These are phyloP conservation scores for Geranium incanum DNA, from an alignment of 441 rosid genomes.

Conservation along the genomic window DNA sequence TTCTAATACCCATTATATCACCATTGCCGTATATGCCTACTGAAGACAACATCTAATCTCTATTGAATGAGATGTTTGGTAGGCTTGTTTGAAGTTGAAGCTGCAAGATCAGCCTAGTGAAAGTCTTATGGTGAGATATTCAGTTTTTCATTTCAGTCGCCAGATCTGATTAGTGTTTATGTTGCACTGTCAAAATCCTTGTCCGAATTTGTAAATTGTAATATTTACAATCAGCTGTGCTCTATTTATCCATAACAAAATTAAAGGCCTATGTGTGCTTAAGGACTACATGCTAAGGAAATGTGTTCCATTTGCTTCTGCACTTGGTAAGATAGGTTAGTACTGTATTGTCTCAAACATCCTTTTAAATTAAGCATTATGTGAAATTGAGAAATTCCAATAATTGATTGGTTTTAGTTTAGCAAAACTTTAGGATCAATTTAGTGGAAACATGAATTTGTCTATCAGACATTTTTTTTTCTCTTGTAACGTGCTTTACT, in stretches of 20 bases:
- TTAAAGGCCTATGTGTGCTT: neutral
- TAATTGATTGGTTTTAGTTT: neutral
- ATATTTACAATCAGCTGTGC: neutral
- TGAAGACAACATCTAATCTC: neutral
- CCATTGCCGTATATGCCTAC: neutral
- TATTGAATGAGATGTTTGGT: neutral
- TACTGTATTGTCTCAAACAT: neutral
- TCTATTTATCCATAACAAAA: neutral
- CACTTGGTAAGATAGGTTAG: neutral
- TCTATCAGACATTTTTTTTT: neutral
- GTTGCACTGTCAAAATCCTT: neutral
- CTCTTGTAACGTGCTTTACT: neutral
- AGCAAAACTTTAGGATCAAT: neutral
- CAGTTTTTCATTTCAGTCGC: neutral
- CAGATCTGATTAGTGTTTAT: neutral
- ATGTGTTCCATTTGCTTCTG: neutral
- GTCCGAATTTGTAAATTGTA: neutral
- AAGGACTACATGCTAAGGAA: neutral
- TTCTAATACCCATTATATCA: neutral
- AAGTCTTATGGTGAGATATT: neutral
- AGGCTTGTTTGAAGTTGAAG: conserved; percentile 2
- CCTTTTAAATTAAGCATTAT: too few relatives aligned
- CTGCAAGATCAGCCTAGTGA: neutral
- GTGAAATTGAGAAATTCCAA: neutral
- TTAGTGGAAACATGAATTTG: neutral